phyloP scores from a whole-genome alignment of 192 early-diverging fungal genomes.

The Mycoemilia scoparia region DNA sequence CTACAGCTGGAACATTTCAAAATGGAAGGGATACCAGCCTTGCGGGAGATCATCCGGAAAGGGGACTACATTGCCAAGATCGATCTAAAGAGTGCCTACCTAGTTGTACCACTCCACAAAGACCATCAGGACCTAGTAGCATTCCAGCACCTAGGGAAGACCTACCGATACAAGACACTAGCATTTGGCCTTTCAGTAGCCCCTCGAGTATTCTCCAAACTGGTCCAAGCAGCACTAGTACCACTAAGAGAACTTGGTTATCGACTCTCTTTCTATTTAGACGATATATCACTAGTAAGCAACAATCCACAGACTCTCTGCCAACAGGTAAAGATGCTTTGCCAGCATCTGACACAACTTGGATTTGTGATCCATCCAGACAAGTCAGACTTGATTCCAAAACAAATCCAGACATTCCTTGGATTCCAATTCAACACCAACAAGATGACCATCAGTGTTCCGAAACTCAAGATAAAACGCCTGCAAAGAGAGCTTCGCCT shows the following conservation, averaged over 20 bases:
- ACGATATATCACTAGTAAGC: constrained; percentile 24
- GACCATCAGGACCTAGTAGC: constrained; percentile 21
- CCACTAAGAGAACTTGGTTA: constrained; percentile 19
- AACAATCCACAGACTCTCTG: constrained; percentile 8
- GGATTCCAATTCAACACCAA: constrained; percentile 29
- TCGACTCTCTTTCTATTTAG: constrained; percentile 21
- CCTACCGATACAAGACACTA: constrained; percentile 26
- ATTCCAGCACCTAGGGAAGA: constrained; percentile 21
- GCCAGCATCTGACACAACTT: constrained; percentile 13
- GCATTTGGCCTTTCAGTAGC: constrained; percentile 28
- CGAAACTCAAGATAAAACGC: constrained; percentile 25
- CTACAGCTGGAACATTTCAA: constrained; percentile 11
- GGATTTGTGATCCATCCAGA: constrained; percentile 22
- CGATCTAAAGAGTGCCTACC: constrained; percentile 27
- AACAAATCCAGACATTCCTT: constrained; percentile 27
- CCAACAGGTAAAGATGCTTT: constrained; percentile 13
- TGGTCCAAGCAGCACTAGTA: constrained; percentile 21
- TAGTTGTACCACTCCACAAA: constrained; percentile 20
- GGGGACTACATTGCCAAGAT: constrained; percentile 21
- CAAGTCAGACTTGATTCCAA: constrained; percentile 20
- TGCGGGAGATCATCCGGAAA: constrained; percentile 9
- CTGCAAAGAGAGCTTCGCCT: constrained; percentile 20
- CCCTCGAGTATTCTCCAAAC: constrained; percentile 17
- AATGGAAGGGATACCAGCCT: constrained; percentile 14
- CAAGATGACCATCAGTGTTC: constrained; percentile 13